Percentiles rank a stretch among this genome's conserved stretches.
Conservation (phyloP, 2,329 filamentous ascomycete species). For the Elsinoe arachidis region DNA sequence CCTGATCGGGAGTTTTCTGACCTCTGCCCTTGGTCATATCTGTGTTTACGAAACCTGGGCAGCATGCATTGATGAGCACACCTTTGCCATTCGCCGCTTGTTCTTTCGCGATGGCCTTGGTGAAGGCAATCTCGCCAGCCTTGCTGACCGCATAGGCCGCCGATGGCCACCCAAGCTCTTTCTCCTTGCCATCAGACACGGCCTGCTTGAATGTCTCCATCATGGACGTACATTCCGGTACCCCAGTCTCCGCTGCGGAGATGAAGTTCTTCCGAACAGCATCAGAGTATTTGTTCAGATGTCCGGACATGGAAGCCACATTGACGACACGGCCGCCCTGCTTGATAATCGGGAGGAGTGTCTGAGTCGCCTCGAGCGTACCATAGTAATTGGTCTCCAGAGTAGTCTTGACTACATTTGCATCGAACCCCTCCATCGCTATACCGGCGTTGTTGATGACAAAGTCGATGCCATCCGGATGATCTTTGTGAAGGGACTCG, state of each 20-base stretch:
- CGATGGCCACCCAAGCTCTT: slow-evolving; percentile 41
- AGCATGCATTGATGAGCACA: slow-evolving; percentile 29
- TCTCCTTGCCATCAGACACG: slow-evolving; percentile 39
- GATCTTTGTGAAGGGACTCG: slow-evolving; percentile 34
- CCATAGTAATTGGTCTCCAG: slow-evolving; percentile 46
- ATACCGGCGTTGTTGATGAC: slow-evolving; percentile 48
- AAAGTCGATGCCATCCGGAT: slow-evolving; percentile 43
- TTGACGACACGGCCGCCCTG: slow-evolving; percentile 42
- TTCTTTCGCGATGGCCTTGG: slow-evolving; percentile 27
- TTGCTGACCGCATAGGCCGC: slow-evolving; percentile 41
- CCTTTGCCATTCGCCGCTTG: slow-evolving; percentile 21
- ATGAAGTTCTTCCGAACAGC: slow-evolving; percentile 37
- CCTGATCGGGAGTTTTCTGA: slow-evolving; percentile 28
- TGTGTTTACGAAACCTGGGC: slow-evolving; percentile 30
- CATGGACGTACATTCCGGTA: slow-evolving; percentile 37
- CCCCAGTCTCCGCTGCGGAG: slow-evolving; percentile 27
- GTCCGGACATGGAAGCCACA: slow-evolving; percentile 38
- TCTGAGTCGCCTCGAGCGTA: slow-evolving; percentile 38
- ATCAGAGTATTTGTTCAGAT: slow-evolving; percentile 40
- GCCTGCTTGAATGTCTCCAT: slow-evolving; percentile 43
- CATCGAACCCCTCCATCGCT: slow-evolving; percentile 40
- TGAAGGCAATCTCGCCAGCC: slow-evolving; percentile 29
- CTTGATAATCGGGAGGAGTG: slow-evolving; percentile 40
- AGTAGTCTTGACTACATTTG: slow-evolving; percentile 41
- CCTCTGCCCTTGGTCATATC: slow-evolving; percentile 31